Evolutionary conservation across 805 yeast genomes (phyloP).

Genomic region (Pichia sporocuriosa): DNA sequence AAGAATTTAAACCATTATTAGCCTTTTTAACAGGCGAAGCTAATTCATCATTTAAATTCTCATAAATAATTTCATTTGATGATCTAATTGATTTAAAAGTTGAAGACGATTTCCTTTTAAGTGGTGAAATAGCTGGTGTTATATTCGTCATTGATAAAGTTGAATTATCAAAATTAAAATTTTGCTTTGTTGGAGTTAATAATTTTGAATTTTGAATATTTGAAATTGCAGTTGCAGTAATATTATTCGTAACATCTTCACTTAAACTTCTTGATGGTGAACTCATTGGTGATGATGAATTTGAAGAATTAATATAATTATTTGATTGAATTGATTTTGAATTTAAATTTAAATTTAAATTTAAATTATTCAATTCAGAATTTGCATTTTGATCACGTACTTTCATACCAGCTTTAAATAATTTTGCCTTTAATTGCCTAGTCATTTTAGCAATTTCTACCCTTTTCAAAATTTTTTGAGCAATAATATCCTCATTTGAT

Average conservation of each 20-base stretch:
- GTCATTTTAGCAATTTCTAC: conserved; percentile 42
- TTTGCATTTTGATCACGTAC: conserved; percentile 31
- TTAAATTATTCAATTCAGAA: too few relatives aligned
- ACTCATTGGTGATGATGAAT: conserved; percentile 11
- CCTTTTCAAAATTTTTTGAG: conserved; percentile 38
- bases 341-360: background rate
- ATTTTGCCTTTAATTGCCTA: conserved; percentile 35
- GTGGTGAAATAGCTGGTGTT: conserved; percentile 20
- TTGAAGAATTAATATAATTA: background rate
- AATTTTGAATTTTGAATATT: conserved; percentile 14
- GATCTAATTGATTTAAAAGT: conserved; percentile 9
- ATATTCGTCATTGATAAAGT: conserved; percentile 6
- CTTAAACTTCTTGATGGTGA: conserved; percentile 17
- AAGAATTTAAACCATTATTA: conserved; percentile 24
- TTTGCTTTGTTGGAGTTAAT: conserved; percentile 12
- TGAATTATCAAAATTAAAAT: conserved; percentile 1
- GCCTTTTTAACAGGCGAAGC: conserved; percentile 26
- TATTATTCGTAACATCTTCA: conserved; percentile 12
- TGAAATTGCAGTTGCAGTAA: conserved; percentile 17
- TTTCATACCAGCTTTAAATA: conserved; percentile 35
- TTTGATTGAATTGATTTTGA: background rate
- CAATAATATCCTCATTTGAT: conserved; percentile 33
- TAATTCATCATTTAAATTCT: conserved; percentile 12
- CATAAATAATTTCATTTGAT: conserved; percentile 1
- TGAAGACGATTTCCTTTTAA: conserved; percentile 23